These are phyloP conservation scores for Debaryomyces singareniensis DNA, from an alignment of 1,139 yeast genomes.

Conservation along the genomic window DNA sequence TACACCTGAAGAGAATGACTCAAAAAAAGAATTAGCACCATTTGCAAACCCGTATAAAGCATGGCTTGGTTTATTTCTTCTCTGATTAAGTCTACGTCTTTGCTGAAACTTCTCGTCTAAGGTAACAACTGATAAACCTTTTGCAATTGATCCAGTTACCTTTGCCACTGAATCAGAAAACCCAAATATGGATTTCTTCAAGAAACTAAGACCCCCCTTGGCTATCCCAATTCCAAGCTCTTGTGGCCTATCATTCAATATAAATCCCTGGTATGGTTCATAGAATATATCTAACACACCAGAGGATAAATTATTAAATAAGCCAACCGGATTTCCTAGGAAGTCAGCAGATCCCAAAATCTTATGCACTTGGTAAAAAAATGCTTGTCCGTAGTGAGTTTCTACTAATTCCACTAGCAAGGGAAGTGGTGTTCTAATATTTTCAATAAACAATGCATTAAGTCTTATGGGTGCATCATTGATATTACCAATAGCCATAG, in stretches of 20 bases:
- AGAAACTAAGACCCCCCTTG: slow-evolving; percentile 89
- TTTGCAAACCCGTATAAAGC: slow-evolving; percentile 82
- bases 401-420: slow-evolving; percentile 63
- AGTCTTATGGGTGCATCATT: slow-evolving; percentile 93
- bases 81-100: slow-evolving; percentile 63
- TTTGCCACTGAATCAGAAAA: slow-evolving; percentile 89
- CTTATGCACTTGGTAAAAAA: slow-evolving; percentile 87
- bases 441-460: slow-evolving; percentile 83
- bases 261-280: slow-evolving; percentile 94
- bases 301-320: slow-evolving; percentile 86
- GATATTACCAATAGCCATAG: slow-evolving; percentile 96
- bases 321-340: slow-evolving; percentile 94
- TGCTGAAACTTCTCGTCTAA: slow-evolving; percentile 84
- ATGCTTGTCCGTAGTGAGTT: slow-evolving; percentile 89
- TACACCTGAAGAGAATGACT: slow-evolving; percentile 81
- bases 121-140: slow-evolving; percentile 88
- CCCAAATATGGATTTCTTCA: slow-evolving; percentile 93
- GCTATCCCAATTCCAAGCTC: slow-evolving; percentile 94
- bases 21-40: slow-evolving; percentile 87
- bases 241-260: slow-evolving; percentile 91
- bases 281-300: slow-evolving; percentile 96
- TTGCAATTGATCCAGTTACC: slow-evolving; percentile 89
- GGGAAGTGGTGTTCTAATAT: slow-evolving; percentile 81
- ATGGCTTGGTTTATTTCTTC: slow-evolving; percentile 77
- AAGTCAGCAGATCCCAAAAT: slow-evolving; percentile 95